phyloP scores from a whole-genome alignment of 768 basidiomycete genomes.

The Lactarius deliciosus region DNA sequence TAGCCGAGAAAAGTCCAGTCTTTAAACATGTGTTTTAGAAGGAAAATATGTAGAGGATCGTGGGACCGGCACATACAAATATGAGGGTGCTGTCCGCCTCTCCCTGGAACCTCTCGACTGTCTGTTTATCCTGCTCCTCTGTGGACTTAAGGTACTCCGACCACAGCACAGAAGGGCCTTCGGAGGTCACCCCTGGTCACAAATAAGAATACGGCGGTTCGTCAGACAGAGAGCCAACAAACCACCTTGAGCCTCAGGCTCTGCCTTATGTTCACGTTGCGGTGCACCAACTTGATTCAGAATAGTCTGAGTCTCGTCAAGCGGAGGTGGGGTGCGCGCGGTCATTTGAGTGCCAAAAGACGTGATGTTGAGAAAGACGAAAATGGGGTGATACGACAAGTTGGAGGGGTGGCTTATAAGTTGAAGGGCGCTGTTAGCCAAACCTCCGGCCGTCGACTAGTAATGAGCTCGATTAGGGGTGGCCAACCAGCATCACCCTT shows the following conservation, averaged over 20 bases:
- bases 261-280: no score
- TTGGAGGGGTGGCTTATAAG: background rate
- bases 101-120: background rate
- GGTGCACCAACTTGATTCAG: no score
- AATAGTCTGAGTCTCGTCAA: background rate
- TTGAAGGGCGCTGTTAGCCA: background rate
- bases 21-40: background rate
- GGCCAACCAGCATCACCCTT: no score
- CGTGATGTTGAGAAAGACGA: background rate
- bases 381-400: background rate
- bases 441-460: no score
- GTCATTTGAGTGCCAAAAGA: background rate
- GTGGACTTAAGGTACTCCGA: conserved; percentile 12
- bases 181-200: background rate
- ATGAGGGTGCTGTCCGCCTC: background rate
- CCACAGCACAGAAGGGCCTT: conserved; percentile 2
- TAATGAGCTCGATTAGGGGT: no score
- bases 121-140: conserved; percentile 1
- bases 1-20: conserved; percentile 25
- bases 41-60: background rate
- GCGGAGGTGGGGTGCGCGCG: background rate
- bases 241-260: background rate
- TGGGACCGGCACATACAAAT: conserved; percentile 10
- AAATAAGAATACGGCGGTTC: background rate
- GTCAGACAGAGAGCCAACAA: background rate